A percentile compares a stretch with the other conserved stretches of the same genome.
phyloP scores from a whole-genome alignment of 805 yeast genomes.

The Barnettozyma botsteinii region DNA sequence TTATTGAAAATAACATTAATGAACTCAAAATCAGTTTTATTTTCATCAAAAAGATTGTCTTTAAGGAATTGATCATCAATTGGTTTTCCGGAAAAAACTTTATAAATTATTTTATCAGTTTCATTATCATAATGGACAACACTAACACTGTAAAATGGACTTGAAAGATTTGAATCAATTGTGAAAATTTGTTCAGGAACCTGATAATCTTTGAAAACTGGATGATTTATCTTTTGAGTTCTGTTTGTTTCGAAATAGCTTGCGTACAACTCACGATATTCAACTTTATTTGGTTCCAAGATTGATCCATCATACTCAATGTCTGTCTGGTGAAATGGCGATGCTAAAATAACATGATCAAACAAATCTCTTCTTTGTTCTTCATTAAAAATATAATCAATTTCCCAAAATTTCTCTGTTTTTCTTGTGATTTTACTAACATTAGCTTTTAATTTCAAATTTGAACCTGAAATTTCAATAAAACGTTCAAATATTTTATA shows the following conservation, averaged over 20 bases:
- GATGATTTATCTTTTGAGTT: conserved; percentile 18
- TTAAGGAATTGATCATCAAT: conserved; percentile 19
- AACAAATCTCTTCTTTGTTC: conserved; percentile 19
- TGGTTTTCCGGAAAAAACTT: conserved; percentile 32
- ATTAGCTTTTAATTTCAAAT: conserved; percentile 23
- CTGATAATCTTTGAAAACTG: conserved; percentile 8
- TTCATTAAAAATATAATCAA: conserved; percentile 5
- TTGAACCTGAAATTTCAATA: conserved; percentile 32
- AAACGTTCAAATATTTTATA: conserved; percentile 37
- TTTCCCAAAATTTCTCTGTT: conserved; percentile 10
- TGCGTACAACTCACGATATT: conserved; percentile 36
- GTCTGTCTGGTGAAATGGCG: conserved; percentile 33
- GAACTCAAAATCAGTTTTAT: conserved; percentile 3
- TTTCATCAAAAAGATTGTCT: conserved; percentile 19
- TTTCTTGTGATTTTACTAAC: conserved; percentile 24
- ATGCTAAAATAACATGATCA: conserved; percentile 41
- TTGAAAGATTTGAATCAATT: neutral
- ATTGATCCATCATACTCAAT: conserved; percentile 18
- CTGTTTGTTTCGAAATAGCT: conserved; percentile 29
- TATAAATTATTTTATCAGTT: conserved; percentile 33
- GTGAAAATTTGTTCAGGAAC: conserved; percentile 17
- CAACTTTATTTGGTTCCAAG: conserved; percentile 19
- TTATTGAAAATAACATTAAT: conserved; percentile 28
- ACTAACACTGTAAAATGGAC: conserved; percentile 32
- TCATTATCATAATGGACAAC: conserved; percentile 25